phyloP scores from a whole-genome alignment of 1,284 basidiomycete genomes.

The Baeospora myosura region DNA sequence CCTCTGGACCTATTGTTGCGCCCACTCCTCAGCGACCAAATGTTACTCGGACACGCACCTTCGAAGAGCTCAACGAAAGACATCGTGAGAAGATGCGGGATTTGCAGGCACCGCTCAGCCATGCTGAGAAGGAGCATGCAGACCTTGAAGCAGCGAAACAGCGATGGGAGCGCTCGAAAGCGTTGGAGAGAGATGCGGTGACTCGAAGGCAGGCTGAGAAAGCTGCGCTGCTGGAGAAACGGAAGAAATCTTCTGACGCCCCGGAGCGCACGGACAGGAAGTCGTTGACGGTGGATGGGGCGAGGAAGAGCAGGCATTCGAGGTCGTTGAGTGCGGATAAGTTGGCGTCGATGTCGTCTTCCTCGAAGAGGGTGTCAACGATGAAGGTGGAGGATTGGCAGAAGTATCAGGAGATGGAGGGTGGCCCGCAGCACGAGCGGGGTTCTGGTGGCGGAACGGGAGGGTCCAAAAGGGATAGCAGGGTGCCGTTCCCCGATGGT shows the following conservation, averaged over 20 bases:
- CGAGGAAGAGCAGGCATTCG: conserved; percentile 31
- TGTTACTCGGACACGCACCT: conserved; percentile 62
- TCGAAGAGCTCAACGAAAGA: conserved; percentile 75
- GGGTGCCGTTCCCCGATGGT: conserved; percentile 42
- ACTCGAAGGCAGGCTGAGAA: conserved; percentile 63
- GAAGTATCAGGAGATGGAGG: conserved; percentile 55
- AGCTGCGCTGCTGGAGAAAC: conserved; percentile 46
- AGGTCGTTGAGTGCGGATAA: conserved; percentile 53
- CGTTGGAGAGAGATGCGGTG: conserved; percentile 62
- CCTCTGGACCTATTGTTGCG: conserved; percentile 29
- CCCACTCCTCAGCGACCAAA: conserved; percentile 42
- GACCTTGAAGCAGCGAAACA: conserved; percentile 59
- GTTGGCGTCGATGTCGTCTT: conserved; percentile 37
- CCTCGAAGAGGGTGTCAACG: conserved; percentile 60
- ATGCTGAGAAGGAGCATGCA: conserved; percentile 64
- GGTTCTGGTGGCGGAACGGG: conserved; percentile 29
- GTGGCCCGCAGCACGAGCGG: conserved; percentile 24
- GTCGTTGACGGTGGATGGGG: conserved; percentile 21
- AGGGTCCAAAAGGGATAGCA: conserved; percentile 19
- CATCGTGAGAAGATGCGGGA: conserved; percentile 73
- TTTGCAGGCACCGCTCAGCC: conserved; percentile 67
- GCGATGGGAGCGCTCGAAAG: conserved; percentile 71
- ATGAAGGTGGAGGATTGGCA: conserved; percentile 82
- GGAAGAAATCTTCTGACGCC: conserved; percentile 37
- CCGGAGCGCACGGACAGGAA: conserved; percentile 23